Conservation (phyloP, 2,329 filamentous ascomycete species). For the Paraphaeosphaeria sporulosa region DNA sequence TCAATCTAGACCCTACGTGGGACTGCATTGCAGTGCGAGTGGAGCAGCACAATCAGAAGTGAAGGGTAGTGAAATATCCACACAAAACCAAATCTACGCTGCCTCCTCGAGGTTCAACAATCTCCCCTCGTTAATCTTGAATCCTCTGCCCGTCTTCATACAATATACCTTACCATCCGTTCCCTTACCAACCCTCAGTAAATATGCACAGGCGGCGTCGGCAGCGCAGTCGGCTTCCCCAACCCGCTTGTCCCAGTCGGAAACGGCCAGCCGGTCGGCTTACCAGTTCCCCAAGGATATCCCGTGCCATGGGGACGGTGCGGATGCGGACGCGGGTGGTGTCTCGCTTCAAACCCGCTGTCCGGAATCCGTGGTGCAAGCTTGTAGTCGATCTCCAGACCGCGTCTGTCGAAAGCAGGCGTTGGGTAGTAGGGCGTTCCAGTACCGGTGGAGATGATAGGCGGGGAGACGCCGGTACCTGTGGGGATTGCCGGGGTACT, state of each 20-base stretch:
- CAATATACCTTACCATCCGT: not conserved
- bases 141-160: not conserved
- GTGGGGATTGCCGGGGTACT: not conserved
- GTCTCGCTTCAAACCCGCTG: not conserved
- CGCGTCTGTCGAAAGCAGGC: not conserved
- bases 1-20: not conserved
- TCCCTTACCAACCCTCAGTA: not conserved
- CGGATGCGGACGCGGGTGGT: not conserved
- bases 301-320: conserved; percentile 1
- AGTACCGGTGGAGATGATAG: conserved; percentile 2
- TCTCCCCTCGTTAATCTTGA: not conserved
- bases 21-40: not conserved
- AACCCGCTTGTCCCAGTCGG: not conserved
- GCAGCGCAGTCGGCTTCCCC: not conserved
- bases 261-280: not conserved
- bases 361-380: conserved; percentile 11
- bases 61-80: not conserved
- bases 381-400: conserved; percentile 18
- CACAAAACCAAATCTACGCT: not conserved
- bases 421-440: not conserved
- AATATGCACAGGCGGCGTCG: not conserved
- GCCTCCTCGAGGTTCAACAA: not conserved
- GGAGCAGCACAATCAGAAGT: not conserved
- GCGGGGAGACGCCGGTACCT: not conserved
- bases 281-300: not conserved